Evolutionary conservation across 2,329 filamentous ascomycete genomes (phyloP).

Genomic region (Ophiocordyceps robertsii): DNA sequence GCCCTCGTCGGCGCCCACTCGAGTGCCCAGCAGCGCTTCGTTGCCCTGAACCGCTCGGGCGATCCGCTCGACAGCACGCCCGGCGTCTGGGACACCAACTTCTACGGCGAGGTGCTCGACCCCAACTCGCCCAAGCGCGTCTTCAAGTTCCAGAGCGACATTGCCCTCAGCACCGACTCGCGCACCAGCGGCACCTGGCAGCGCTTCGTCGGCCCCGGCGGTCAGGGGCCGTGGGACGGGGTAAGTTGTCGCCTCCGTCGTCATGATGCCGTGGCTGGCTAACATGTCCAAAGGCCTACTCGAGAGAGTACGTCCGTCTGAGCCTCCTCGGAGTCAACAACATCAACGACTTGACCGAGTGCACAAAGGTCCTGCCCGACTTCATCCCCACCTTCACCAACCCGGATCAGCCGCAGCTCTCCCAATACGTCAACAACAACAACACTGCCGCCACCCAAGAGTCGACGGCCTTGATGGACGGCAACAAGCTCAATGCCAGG

Average conservation of each 20-base stretch:
- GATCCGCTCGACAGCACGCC: conserved; percentile 36
- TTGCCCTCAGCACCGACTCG: conserved; percentile 20
- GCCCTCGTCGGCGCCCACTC: conserved; percentile 41
- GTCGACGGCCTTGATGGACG: neutral
- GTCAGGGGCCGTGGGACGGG: neutral
- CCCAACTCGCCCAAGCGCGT: conserved; percentile 15
- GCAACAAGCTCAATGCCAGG: neutral
- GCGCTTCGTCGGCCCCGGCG: conserved; percentile 10
- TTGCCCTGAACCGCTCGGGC: conserved; percentile 21
- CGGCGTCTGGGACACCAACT: conserved; percentile 35
- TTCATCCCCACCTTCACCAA: neutral
- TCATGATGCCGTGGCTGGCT: no score
- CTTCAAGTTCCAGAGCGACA: conserved; percentile 26
- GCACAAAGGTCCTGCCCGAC: neutral
- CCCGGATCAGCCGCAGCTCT: neutral
- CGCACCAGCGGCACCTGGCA: conserved; percentile 20
- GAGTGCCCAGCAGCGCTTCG: conserved; percentile 30
- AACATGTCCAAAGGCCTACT: neutral
- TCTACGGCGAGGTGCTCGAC: conserved; percentile 26
- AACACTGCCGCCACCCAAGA: neutral
- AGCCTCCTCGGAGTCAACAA: conserved; percentile 1
- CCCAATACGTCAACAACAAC: neutral
- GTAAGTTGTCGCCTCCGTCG: no score
- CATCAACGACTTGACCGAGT: conserved; percentile 1
- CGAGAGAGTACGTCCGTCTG: neutral